These are phyloP conservation scores for Allomyces arbusculus DNA, from an alignment of 192 early-diverging fungal genomes.

Conservation along the genomic window DNA sequence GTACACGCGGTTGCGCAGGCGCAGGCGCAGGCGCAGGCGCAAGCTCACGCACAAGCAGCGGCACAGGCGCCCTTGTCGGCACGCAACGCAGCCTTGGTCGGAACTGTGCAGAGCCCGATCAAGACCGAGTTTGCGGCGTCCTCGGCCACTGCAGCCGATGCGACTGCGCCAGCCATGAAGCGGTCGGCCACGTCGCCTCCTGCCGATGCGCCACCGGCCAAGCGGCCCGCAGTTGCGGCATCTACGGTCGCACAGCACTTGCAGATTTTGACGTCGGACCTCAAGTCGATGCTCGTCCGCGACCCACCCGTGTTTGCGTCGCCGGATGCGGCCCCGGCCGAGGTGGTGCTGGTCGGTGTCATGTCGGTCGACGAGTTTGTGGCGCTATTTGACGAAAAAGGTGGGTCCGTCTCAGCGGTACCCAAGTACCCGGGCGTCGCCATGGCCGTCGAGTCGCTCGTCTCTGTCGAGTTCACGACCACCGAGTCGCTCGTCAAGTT, in stretches of 20 bases:
- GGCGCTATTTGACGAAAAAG: background rate
- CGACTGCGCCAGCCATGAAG: background rate
- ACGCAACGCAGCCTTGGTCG: too few species aligned
- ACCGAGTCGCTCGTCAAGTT: background rate
- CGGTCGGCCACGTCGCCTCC: background rate
- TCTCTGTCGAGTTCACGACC: background rate
- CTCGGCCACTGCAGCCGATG: too few species aligned
- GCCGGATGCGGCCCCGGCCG: background rate
- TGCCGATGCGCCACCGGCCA: background rate
- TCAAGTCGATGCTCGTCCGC: background rate
- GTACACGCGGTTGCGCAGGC: background rate
- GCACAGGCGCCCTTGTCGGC: too few species aligned
- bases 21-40: background rate
- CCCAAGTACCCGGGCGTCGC: background rate
- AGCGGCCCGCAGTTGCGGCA: background rate
- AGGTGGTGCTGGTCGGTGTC: background rate
- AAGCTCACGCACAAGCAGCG: background rate
- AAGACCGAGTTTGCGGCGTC: too few species aligned
- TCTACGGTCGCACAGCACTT: background rate
- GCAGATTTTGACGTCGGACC: background rate
- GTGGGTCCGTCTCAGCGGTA: background rate
- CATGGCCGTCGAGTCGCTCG: background rate
- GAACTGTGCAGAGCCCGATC: too few species aligned
- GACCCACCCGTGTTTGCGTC: background rate
- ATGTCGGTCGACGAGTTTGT: background rate